Evolutionary conservation across 1,284 basidiomycete genomes (phyloP), one percentile per base, ranked within the genome.

Genomic region (Neolentinus lepideus): DNA sequence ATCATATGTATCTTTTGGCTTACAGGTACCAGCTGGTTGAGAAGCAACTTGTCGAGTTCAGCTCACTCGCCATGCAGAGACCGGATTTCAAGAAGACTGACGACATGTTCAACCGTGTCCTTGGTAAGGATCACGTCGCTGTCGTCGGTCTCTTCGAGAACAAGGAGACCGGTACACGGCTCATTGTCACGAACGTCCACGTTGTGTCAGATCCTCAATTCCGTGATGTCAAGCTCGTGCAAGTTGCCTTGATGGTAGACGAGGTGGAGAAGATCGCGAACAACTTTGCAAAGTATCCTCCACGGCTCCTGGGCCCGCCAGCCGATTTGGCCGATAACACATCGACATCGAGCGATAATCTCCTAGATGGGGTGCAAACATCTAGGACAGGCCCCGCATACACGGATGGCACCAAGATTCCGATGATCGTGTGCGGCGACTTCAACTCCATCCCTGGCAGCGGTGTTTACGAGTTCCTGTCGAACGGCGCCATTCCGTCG

Each of bases 101-200:
- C 67, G 96, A 98, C 74, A 96, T 99, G 94, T 99, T 98, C 81
- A 98, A 98, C 69, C 92, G 97, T 54, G 94, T 99, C 57, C 85
- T 98, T 68, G 91, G 90, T 60, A 94, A 95, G 69, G 97, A 98
- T 72, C 88, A 98, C 68, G 93, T 99, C 61, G 94, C 93, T 36
- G 85, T 95, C 59, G 79, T 96, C 52, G 88, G 88, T 60, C 79
- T 94, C 47, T 79, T 99, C 64, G 97, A 99, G 75, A 90, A 91
- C 73, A 84, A 82, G 59, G 78, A 83, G 53, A 91, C 93, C 0
- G 95, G 94, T 27, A 87, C 93, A 12, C 86, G 96, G 8, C 72
- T 98, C 52, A 83, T 98, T 60, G 81, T 98, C 56, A 90, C 90
- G 55, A 99, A 99, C 67, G 84, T 88, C 1, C 97, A 99, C 71